Base-by-base conservation (phyloP, 805 yeast genomes). In the Priceomyces medius region DNA sequence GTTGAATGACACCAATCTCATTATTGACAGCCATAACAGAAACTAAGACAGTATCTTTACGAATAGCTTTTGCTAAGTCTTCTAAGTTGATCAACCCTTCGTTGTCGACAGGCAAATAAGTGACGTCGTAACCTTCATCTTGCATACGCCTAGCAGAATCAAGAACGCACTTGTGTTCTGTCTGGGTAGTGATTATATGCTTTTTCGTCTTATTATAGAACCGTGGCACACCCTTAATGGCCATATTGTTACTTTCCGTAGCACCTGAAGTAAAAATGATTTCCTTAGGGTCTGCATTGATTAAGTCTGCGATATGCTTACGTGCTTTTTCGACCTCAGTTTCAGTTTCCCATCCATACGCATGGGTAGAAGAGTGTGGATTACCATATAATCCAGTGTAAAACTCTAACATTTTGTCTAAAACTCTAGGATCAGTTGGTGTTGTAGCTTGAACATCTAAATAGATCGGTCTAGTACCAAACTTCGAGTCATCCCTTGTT, bases 311-410 rank as follows among this genome's bases (percentile, higher is more conserved):
- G 40, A 93, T 73, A 54, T 91, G 76, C 40, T 70, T 74, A 55
- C 99, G 79, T 4, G 99, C 96, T 38, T 70, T 68, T 59, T 93
- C 99, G 13, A 93, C 93, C 44, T 84, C 96, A 48, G 77, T 79
- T 44, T 91, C 97, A 3, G 99, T 87, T 68, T 93, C 99, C 99
- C 99, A 93, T 26, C 99, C 99, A 61, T 91, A 93, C 4, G 96
- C 79, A 61, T 93, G 99, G 2, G 99, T 93, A 44, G 93, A 81
- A 4, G 97, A 88, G 66, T 93, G 99, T 17, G 99, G 99, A 63
- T 93, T 93, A 47, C 99, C 99, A 61, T 88, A 93, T 43, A 88
- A 73, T 3, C 98, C 98, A 2, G 98, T 91, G 63, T 79, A 85
- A 58, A 83, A 88, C 53, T 78, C 80, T 52, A 88, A 61, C 96